Evolutionary conservation across 1,139 yeast species (phyloP).

Genomic region (Petasospora fabianii): DNA sequence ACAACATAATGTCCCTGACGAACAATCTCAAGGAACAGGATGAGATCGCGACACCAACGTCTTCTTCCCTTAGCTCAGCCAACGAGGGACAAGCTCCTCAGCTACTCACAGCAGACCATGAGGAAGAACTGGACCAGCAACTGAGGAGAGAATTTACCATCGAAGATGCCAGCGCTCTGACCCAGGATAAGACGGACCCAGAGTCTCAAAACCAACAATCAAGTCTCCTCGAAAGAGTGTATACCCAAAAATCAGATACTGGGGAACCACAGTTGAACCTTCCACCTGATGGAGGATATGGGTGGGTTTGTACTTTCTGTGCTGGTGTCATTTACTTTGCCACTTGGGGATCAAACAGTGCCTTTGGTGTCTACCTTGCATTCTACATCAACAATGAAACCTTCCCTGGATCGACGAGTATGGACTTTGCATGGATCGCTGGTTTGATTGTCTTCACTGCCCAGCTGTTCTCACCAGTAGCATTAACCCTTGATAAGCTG

Average conservation of each 20-base stretch:
- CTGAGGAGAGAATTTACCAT: background rate
- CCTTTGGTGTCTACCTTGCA: slow-evolving; percentile 64
- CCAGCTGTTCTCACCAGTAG: slow-evolving; percentile 55
- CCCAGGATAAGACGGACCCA: background rate
- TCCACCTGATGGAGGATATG: slow-evolving; percentile 58
- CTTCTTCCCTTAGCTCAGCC: too few relatives aligned
- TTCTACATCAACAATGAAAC: slow-evolving; percentile 46
- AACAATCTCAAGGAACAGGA: too few relatives aligned
- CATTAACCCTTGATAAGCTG: slow-evolving; percentile 34
- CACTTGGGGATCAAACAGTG: slow-evolving; percentile 75
- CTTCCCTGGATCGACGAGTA: slow-evolving; percentile 54
- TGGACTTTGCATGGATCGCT: slow-evolving; percentile 67
- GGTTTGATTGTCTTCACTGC: slow-evolving; percentile 61
- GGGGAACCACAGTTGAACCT: too few relatives aligned
- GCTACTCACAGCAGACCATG: too few relatives aligned
- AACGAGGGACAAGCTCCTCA: too few relatives aligned
- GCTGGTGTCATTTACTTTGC: slow-evolving; percentile 50
- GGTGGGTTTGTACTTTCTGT: slow-evolving; percentile 64
- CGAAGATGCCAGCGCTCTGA: background rate
- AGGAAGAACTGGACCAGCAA: background rate
- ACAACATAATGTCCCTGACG: too few relatives aligned
- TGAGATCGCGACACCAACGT: too few relatives aligned
- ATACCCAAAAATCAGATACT: background rate
- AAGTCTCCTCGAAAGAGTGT: background rate
- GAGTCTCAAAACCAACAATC: background rate